These are phyloP conservation scores for Eutrema salsugineum DNA, from an alignment of 441 rosid species.

Conservation along the genomic window DNA sequence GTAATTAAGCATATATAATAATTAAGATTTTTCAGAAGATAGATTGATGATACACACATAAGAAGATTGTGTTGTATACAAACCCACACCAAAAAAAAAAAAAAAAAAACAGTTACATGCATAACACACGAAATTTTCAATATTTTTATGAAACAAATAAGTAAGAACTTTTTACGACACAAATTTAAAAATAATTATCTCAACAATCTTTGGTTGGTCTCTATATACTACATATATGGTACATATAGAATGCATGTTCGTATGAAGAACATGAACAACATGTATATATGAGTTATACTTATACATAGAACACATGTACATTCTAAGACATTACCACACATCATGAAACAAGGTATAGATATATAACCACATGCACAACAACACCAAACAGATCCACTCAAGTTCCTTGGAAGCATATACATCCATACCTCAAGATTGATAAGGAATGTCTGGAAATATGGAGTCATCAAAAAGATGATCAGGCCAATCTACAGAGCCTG, in stretches of 20 bases:
- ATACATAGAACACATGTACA: constrained; percentile 11
- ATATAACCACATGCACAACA: constrained; percentile 4
- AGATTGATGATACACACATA: no score
- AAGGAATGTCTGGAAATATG: constrained; percentile 48
- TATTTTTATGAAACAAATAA: not conserved
- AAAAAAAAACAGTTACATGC: no score
- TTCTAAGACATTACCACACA: constrained; percentile 15
- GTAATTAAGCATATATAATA: no score
- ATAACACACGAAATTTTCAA: not conserved
- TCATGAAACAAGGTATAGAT: not conserved
- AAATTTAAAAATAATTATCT: not conserved
- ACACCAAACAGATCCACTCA: not conserved
- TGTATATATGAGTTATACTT: constrained; percentile 14
- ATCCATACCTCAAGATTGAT: constrained; percentile 27
- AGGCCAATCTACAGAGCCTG: constrained; percentile 46
- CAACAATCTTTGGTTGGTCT: constrained; percentile 1
- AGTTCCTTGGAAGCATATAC: constrained; percentile 5
- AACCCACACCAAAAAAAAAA: no score
- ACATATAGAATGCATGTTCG: constrained; percentile 9
- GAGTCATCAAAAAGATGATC: constrained; percentile 57
- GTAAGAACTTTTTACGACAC: not conserved
- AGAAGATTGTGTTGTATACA: no score
- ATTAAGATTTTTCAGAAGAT: no score
- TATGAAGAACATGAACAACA: constrained; percentile 10
- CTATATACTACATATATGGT: not conserved